These are phyloP conservation scores for Corymbia citriodora DNA, from an alignment of 441 rosid species.

Conservation along the genomic window DNA sequence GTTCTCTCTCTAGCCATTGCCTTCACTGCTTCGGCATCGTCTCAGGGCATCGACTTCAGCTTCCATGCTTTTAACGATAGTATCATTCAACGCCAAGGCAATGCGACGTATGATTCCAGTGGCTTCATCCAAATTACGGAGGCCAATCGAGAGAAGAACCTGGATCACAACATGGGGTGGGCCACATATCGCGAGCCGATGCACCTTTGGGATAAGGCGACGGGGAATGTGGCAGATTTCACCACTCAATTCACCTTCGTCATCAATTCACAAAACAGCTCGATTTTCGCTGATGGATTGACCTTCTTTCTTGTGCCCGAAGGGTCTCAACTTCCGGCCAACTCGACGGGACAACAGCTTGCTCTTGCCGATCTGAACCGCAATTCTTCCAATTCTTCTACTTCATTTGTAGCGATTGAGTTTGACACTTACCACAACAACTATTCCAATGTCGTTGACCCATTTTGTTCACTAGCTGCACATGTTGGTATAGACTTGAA, in stretches of 20 bases:
- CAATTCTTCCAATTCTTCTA: fast-evolving
- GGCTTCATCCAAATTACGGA: not conserved
- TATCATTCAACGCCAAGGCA: too few species aligned
- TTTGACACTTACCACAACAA: fast-evolving
- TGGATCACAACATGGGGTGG: fast-evolving
- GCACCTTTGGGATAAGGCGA: not conserved
- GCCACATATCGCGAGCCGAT: not conserved
- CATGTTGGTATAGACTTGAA: not conserved
- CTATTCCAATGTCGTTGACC: fast-evolving
- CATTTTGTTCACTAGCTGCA: not conserved
- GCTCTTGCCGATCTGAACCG: fast-evolving
- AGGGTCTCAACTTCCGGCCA: fast-evolving
- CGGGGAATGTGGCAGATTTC: not conserved
- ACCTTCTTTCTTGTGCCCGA: not conserved
- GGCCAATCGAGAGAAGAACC: fast-evolving
- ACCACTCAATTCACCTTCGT: not conserved
- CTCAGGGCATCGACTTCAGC: too few species aligned
- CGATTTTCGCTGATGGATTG: not conserved
- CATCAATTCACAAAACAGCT: fast-evolving
- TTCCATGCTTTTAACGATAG: too few species aligned
- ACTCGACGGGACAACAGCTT: fast-evolving
- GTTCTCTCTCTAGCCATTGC: too few species aligned
- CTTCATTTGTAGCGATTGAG: not conserved
- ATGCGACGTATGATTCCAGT: too few species aligned
- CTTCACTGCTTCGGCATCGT: too few species aligned